A percentile compares a stretch with the other conserved stretches of the same genome.
phyloP scores from a whole-genome alignment of 805 yeast species.

The Candida vaughaniae region DNA sequence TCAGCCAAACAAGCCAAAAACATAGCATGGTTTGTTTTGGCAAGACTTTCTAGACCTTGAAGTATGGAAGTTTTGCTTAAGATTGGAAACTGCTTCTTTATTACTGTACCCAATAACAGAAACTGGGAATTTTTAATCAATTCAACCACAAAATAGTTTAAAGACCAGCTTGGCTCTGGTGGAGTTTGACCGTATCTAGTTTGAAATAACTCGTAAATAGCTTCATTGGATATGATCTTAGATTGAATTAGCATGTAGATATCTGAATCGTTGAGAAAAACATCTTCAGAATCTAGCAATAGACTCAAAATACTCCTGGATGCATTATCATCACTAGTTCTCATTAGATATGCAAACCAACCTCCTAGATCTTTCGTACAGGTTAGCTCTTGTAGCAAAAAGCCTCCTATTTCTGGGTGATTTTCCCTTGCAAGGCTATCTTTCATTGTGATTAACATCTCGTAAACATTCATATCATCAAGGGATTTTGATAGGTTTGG shows the following conservation, averaged over 20 bases:
- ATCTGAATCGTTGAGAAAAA: conserved; percentile 10
- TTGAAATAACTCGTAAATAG: neutral
- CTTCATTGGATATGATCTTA: neutral
- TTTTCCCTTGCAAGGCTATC: neutral
- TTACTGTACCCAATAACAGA: neutral
- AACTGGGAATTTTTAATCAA: neutral
- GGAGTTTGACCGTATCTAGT: neutral
- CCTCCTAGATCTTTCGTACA: conserved; percentile 1
- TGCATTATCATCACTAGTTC: neutral
- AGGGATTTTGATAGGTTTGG: neutral
- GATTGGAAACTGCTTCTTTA: neutral
- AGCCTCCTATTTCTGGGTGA: neutral
- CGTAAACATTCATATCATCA: neutral
- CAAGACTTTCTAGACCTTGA: neutral
- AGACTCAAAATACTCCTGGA: neutral
- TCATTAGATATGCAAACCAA: conserved; percentile 10
- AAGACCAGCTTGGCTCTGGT: conserved; percentile 1
- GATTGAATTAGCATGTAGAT: neutral
- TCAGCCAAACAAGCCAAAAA: neutral
- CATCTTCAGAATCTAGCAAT: neutral
- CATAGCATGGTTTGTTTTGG: neutral
- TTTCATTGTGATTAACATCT: too few species aligned
- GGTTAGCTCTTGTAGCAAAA: neutral
- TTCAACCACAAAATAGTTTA: neutral
- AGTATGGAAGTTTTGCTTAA: neutral